These are phyloP conservation scores for Sideroxylon spinosum DNA, from an alignment of 179 eudicot species.

Conservation along the genomic window DNA sequence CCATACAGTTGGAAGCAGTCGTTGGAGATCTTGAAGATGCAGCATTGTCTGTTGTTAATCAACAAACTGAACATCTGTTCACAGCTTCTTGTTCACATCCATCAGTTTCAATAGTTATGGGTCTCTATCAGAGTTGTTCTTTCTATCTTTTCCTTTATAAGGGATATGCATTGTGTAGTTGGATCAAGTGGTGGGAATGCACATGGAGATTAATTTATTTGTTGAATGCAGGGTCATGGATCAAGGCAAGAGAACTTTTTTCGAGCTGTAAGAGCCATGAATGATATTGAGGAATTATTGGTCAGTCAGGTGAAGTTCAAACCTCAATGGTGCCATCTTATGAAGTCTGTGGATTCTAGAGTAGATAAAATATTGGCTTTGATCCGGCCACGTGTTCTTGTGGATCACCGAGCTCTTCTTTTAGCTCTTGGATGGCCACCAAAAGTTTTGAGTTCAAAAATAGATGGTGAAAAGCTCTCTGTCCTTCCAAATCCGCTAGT, in stretches of 20 bases:
- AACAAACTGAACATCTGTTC: slow-evolving; percentile 21
- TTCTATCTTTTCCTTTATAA: slow-evolving; percentile 21
- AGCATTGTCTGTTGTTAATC: slow-evolving; percentile 29
- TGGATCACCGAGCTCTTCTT: slow-evolving; percentile 10
- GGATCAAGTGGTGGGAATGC: neutral
- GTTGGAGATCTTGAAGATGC: slow-evolving; percentile 61
- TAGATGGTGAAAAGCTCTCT: neutral
- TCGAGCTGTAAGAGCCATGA: slow-evolving; percentile 36
- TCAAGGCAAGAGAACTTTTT: slow-evolving; percentile 33
- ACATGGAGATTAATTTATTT: neutral
- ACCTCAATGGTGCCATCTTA: slow-evolving; percentile 27
- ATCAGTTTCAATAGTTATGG: slow-evolving; percentile 31
- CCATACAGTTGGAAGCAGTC: slow-evolving; percentile 44
- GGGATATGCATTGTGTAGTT: neutral
- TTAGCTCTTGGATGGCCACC: slow-evolving; percentile 14
- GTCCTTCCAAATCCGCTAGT: slow-evolving; percentile 14
- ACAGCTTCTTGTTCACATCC: slow-evolving; percentile 21
- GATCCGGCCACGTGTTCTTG: slow-evolving; percentile 15
- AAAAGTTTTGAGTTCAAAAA: slow-evolving; percentile 7
- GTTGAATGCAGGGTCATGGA: slow-evolving; percentile 27
- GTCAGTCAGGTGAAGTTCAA: slow-evolving; percentile 25
- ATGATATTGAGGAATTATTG: slow-evolving; percentile 36
- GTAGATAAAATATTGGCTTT: slow-evolving; percentile 3
- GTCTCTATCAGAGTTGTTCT: slow-evolving; percentile 8
- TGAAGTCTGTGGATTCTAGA: slow-evolving; percentile 15